Percentiles rank a stretch among this genome's conserved stretches.
These are phyloP conservation scores for Cystobasidium tubakii DNA, from an alignment of 768 basidiomycete genomes.

Conservation along the genomic window DNA sequence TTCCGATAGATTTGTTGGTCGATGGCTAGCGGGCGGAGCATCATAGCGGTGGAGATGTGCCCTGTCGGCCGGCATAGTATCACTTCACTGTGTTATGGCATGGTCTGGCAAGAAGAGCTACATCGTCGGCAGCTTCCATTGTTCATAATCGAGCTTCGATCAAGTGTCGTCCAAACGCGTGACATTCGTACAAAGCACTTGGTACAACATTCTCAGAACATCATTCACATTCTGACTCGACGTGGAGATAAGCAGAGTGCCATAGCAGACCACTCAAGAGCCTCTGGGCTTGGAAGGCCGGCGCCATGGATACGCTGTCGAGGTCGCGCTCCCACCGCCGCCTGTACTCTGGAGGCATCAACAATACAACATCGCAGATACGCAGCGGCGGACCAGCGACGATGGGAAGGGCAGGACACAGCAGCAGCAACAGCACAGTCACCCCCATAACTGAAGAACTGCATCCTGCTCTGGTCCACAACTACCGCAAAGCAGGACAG, in stretches of 20 bases:
- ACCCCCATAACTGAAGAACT: background rate
- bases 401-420: background rate
- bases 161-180: background rate
- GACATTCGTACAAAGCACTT: background rate
- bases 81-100: background rate
- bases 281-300: background rate
- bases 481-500: slow-evolving; percentile 23
- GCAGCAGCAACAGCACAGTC: slow-evolving; percentile 14
- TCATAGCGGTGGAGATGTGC: slow-evolving; percentile 27
- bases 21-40: background rate
- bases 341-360: slow-evolving; percentile 26
- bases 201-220: no score
- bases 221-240: no score
- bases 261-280: background rate
- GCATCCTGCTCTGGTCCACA: slow-evolving; percentile 4
- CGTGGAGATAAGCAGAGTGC: no score
- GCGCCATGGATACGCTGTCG: slow-evolving; percentile 23
- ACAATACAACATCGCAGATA: slow-evolving; percentile 11
- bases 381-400: background rate
- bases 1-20: slow-evolving; percentile 25
- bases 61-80: background rate
- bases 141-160: background rate
- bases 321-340: slow-evolving; percentile 34
- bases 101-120: background rate
- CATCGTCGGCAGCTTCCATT: no score